Evolutionary conservation across 164 flowering plant species (phyloP).

Genomic region (Paratinospora sagittata): DNA sequence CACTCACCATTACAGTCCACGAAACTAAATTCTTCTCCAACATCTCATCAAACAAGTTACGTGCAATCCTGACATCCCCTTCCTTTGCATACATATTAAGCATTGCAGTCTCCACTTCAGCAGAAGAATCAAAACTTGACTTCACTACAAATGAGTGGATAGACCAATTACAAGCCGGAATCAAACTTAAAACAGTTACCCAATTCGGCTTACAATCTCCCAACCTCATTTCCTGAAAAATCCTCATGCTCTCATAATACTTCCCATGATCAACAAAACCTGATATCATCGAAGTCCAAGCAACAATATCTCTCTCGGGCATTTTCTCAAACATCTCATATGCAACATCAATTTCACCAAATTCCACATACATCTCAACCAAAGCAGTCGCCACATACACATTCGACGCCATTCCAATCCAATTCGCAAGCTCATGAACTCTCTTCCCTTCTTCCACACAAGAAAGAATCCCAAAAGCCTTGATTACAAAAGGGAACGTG

Average conservation of each 20-base stretch:
- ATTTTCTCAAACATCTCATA: conserved; percentile 24
- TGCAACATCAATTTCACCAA: conserved; percentile 17
- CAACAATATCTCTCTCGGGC: conserved; percentile 28
- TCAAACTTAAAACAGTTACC: conserved; percentile 21
- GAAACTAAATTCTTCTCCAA: conserved; percentile 18
- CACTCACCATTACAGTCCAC: conserved; percentile 24
- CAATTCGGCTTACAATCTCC: conserved; percentile 20
- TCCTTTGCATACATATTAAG: conserved; percentile 25
- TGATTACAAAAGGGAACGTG: conserved; percentile 31
- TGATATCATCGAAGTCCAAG: conserved; percentile 29
- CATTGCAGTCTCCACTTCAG: conserved; percentile 23
- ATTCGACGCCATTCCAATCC: conserved; percentile 17
- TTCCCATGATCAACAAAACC: conserved; percentile 19
- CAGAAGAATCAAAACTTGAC: conserved; percentile 18
- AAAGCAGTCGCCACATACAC: conserved; percentile 23
- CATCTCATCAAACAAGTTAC: conserved; percentile 17
- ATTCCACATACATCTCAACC: conserved; percentile 22
- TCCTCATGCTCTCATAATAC: conserved; percentile 4
- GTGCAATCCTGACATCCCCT: conserved; percentile 16
- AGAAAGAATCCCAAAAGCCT: conserved; percentile 20
- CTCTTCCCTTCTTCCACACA: conserved; percentile 17
- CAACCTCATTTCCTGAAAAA: conserved; percentile 24
- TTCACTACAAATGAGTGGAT: conserved; percentile 23
- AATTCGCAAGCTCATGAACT: conserved; percentile 15
- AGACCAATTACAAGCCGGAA: conserved; percentile 15